Conservation (phyloP, 305 asterid genomes). For the Caryopteris hybrid region DNA sequence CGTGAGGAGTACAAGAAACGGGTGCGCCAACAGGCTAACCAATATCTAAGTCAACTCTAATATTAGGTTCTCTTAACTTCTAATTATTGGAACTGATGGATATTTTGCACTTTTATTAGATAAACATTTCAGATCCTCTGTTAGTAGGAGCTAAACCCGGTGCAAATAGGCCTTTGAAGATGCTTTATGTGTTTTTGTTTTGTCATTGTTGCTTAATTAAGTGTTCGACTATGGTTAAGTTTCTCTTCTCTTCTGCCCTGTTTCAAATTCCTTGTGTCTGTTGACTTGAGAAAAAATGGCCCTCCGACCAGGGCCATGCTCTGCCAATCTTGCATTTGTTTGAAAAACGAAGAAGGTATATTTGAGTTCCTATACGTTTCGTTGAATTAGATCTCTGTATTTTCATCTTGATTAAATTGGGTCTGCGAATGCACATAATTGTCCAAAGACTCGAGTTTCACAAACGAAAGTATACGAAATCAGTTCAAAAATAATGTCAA, state of each 20-base stretch:
- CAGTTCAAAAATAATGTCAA: too few relatives aligned
- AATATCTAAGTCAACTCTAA: constrained; percentile 19
- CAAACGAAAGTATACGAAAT: too few relatives aligned
- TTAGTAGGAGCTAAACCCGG: background rate
- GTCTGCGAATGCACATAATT: too few relatives aligned
- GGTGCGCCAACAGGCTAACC: constrained; percentile 29
- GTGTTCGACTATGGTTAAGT: background rate
- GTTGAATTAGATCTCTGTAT: too few relatives aligned
- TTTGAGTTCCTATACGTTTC: too few relatives aligned
- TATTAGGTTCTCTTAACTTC: background rate
- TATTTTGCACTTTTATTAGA: background rate
- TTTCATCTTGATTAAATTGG: too few relatives aligned
- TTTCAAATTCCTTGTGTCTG: background rate
- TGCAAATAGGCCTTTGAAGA: background rate
- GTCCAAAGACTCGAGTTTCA: too few relatives aligned
- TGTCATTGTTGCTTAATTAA: background rate
- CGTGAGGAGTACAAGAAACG: constrained; percentile 29
- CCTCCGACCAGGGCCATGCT: too few relatives aligned
- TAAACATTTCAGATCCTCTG: background rate
- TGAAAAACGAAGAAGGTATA: too few relatives aligned
- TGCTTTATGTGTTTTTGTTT: background rate
- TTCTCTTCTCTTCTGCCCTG: background rate
- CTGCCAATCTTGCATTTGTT: too few relatives aligned
- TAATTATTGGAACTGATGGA: background rate
- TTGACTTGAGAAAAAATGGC: too few relatives aligned